phyloP scores from a whole-genome alignment of 306 rosid species.

The Rosa persica region DNA sequence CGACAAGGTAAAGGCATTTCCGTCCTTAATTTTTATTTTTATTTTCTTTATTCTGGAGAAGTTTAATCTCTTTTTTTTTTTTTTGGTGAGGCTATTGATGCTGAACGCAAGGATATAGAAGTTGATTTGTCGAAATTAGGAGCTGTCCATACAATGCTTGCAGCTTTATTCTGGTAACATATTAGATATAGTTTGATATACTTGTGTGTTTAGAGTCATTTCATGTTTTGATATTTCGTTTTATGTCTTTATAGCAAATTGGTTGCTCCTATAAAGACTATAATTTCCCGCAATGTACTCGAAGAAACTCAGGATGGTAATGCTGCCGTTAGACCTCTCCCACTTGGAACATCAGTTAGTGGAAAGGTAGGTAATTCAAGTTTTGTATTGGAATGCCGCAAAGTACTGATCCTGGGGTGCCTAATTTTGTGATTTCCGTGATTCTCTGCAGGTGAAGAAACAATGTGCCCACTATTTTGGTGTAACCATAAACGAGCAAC shows the following conservation, averaged over 20 bases:
- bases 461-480: constrained; percentile 96
- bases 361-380: constrained; percentile 93
- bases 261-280: constrained; percentile 98
- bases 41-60: background rate
- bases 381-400: constrained; percentile 24
- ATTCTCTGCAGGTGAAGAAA: constrained; percentile 76
- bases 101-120: constrained; percentile 92
- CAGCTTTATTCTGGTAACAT: constrained; percentile 92
- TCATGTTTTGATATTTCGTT: constrained; percentile 26
- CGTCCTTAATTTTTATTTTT: background rate
- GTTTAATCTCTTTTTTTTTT: background rate
- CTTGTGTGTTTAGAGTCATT: constrained; percentile 10
- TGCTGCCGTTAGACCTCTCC: constrained; percentile 91
- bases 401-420: constrained; percentile 22
- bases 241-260: constrained; percentile 69
- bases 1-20: background rate
- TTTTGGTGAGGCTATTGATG: constrained; percentile 67
- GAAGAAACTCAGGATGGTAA: constrained; percentile 92
- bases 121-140: constrained; percentile 96
- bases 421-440: background rate
- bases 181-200: constrained; percentile 14
- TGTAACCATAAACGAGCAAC: constrained; percentile 81
- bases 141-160: constrained; percentile 95
- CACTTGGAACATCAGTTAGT: constrained; percentile 85
- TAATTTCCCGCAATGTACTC: constrained; percentile 88